phyloP scores from a whole-genome alignment of 73 alveolate genomes.

The Symbiodinium natans region DNA sequence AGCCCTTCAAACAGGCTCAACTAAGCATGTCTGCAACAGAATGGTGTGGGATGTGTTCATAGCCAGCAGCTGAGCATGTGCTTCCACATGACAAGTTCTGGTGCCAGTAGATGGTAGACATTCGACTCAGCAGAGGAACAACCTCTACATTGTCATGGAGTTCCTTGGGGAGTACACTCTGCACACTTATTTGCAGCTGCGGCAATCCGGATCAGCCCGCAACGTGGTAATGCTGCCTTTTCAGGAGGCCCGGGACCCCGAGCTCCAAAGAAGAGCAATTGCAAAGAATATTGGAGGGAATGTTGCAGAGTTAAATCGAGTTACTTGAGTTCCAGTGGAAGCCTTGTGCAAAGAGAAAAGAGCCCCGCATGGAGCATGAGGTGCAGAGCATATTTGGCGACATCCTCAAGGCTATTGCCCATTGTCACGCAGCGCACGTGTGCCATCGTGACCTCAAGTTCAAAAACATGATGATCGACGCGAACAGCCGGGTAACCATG shows the following conservation, averaged over 20 bases:
- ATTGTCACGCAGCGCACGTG: slow-evolving; percentile 70
- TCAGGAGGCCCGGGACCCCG: slow-evolving; percentile 70
- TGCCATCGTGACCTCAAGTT: slow-evolving; percentile 85
- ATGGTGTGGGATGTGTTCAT: too few relatives aligned
- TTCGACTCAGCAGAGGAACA: slow-evolving; percentile 78
- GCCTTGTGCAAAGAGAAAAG: neutral
- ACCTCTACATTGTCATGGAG: slow-evolving; percentile 73
- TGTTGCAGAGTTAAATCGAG: neutral
- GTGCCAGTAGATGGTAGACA: too few relatives aligned
- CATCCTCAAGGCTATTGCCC: slow-evolving; percentile 61
- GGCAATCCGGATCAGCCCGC: slow-evolving; percentile 79
- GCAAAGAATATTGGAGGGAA: neutral
- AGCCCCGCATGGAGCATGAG: neutral
- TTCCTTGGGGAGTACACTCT: slow-evolving; percentile 87
- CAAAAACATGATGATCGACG: slow-evolving; percentile 76
- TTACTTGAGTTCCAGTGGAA: too few relatives aligned
- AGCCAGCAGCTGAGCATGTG: too few relatives aligned
- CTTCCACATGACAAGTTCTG: too few relatives aligned
- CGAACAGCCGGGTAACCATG: slow-evolving; percentile 79
- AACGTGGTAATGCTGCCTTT: slow-evolving; percentile 68
- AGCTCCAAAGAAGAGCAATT: too few relatives aligned
- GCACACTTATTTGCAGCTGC: slow-evolving; percentile 64
- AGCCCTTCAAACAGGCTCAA: too few relatives aligned
- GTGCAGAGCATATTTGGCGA: slow-evolving; percentile 82
- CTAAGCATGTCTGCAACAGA: too few relatives aligned